Evolutionary conservation across 2,329 filamentous ascomycete genomes (phyloP).

Genomic region (Bipolaris cookei): DNA sequence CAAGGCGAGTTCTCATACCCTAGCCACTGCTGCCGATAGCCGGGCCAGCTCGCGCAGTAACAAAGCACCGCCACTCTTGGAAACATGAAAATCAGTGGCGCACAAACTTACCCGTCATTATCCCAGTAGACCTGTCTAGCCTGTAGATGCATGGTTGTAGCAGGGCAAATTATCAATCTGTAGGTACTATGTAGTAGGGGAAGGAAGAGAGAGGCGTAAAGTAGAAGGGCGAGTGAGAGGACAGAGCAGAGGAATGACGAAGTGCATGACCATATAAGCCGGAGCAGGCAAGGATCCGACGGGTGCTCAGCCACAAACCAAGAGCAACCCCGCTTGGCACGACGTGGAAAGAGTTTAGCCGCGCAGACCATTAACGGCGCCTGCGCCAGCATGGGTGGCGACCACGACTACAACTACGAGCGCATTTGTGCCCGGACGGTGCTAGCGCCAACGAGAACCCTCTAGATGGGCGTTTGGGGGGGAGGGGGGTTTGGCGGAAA

Average conservation of each 20-base stretch:
- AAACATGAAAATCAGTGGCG: conserved; percentile 2
- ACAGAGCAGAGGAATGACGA: conserved; percentile 16
- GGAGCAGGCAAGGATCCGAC: conserved; percentile 15
- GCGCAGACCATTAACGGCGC: neutral
- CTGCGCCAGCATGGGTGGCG: neutral
- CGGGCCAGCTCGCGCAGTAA: neutral
- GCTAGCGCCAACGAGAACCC: neutral
- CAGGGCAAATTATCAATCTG: neutral
- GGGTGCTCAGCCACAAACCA: conserved; percentile 25
- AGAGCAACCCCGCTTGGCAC: conserved; percentile 2
- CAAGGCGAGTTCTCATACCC: conserved; percentile 13
- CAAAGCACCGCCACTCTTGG: conserved; percentile 9
- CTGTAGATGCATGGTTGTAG: conserved; percentile 24
- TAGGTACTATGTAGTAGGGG: neutral
- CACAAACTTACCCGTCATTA: conserved; percentile 30
- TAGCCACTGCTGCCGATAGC: conserved; percentile 7
- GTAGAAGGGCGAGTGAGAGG: neutral
- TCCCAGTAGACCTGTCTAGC: conserved; percentile 27
- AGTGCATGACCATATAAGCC: conserved; percentile 16
- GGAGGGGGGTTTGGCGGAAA: neutral
- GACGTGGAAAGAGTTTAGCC: neutral
- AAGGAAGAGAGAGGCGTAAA: too few species aligned
- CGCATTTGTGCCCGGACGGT: neutral
- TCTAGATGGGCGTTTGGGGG: conserved; percentile 1
- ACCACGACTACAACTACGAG: neutral